Conservation (phyloP, 306 rosid genomes). For the Malus orientalis region DNA sequence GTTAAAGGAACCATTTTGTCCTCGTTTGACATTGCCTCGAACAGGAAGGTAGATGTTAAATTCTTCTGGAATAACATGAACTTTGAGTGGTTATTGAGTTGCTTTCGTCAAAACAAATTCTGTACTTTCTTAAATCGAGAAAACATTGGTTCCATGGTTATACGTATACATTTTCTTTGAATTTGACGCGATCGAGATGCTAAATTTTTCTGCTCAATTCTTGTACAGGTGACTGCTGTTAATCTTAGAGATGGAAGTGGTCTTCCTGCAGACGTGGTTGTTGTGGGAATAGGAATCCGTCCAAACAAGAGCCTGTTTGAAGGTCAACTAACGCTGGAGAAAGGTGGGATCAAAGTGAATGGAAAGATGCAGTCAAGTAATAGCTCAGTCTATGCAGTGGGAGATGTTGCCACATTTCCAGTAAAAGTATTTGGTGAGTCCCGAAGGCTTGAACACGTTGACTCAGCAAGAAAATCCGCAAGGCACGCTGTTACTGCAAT, state of each 20-base stretch:
- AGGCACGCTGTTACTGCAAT: slow-evolving; percentile 66
- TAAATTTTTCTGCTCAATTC: neutral
- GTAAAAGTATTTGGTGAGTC: slow-evolving; percentile 81
- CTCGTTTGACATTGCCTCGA: slow-evolving; percentile 68
- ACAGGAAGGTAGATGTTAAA: slow-evolving; percentile 54
- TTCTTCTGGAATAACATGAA: neutral
- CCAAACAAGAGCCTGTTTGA: slow-evolving; percentile 94
- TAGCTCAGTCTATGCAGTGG: slow-evolving; percentile 78
- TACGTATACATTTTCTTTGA: neutral
- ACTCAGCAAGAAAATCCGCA: slow-evolving; percentile 84
- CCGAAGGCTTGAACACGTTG: slow-evolving; percentile 94
- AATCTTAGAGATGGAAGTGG: slow-evolving; percentile 72
- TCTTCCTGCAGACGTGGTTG: slow-evolving; percentile 75
- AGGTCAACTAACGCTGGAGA: slow-evolving; percentile 94
- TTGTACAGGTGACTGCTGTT: slow-evolving; percentile 70
- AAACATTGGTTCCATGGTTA: neutral
- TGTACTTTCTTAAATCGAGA: too few relatives aligned
- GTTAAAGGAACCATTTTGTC: slow-evolving; percentile 83
- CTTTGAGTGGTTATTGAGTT: neutral
- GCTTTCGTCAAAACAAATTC: too few relatives aligned
- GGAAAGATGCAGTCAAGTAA: slow-evolving; percentile 86
- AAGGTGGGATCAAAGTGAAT: slow-evolving; percentile 97
- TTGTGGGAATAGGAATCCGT: slow-evolving; percentile 95
- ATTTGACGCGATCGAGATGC: neutral
- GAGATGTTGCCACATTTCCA: slow-evolving; percentile 97